Base-by-base conservation (phyloP, 2,329 filamentous ascomycete species). In the Colletotrichum nymphaeae region DNA sequence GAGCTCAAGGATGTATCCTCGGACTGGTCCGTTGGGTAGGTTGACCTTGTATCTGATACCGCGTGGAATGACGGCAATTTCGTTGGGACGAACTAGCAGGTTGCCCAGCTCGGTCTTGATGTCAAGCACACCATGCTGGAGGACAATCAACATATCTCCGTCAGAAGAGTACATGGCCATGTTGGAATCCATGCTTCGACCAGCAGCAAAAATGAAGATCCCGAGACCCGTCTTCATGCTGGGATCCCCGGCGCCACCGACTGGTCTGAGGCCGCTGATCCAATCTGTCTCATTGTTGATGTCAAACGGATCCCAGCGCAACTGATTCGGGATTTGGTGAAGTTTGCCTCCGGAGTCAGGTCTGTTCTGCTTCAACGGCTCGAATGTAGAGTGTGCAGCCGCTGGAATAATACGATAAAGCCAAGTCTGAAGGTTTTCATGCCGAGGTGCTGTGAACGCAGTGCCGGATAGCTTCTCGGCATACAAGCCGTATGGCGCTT, bases 231-330 rank as follows among this genome's bases (percentile, higher is more conserved):
- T 84, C 80, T 94, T 94, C 82, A 92, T 88, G 0, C 90, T 91
- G 0, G 92, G 91, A 76, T 94, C 91, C n/a, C 93, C 93, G 0
- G 92, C 90, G 7, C 92, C 92, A 2, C 91, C 92, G 19, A 94
- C 86, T 30, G 93, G 83, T 66, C 92, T 89, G 60, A 93, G 81
- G 5, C 81, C 80, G 11, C 81, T 81, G 69, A 86, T 81, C 63
- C 86, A 86, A 55, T 82, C 79, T n/a, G 83, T 80, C 64, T 82
- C 80, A 49, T 83, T 80, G 35, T 69, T 76, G 49, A 95, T 86
- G 78, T 95, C 92, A 80, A 95, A 95, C 1, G 88, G 93, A 77
- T 94, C 92, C 94, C 94, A 97, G 74, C 94, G 90, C 42, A 97
- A 86, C 83, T 97, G 94, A 77, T 96, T 96, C 0, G 94, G 94